phyloP scores from a whole-genome alignment of 2,329 filamentous ascomycete species.

The Magnaporthales sp. region DNA sequence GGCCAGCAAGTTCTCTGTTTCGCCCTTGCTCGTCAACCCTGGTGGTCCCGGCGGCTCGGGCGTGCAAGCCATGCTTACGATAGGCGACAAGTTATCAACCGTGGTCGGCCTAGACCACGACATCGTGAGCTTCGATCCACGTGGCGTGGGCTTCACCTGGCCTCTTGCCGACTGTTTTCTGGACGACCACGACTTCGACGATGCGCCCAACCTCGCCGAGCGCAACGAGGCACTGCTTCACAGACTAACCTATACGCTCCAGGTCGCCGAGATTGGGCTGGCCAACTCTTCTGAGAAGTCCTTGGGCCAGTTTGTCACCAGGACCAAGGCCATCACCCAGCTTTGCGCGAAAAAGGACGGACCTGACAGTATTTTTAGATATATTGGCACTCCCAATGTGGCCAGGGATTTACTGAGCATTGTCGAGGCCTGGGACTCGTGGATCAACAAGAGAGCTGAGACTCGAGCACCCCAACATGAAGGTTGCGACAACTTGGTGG shows the following conservation, averaged over 20 bases:
- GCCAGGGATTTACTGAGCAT: constrained; percentile 32
- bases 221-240: constrained; percentile 20
- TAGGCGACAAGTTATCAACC: constrained; percentile 22
- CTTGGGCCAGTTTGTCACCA: constrained; percentile 17
- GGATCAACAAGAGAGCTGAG: constrained; percentile 11
- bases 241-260: constrained; percentile 22
- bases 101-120: constrained; percentile 30
- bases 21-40: constrained; percentile 33
- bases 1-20: constrained; percentile 24
- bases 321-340: constrained; percentile 20
- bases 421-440: constrained; percentile 28
- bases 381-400: constrained; percentile 23
- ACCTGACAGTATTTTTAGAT: constrained; percentile 21
- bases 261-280: constrained; percentile 22
- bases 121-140: constrained; percentile 39
- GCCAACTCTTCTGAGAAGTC: constrained; percentile 24
- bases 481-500: constrained; percentile 9
- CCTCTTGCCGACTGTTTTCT: constrained; percentile 30
- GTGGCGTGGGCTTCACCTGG: constrained; percentile 30
- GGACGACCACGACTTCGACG: constrained; percentile 7
- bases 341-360: constrained; percentile 23
- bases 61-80: constrained; percentile 18
- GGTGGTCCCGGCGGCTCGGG: constrained; percentile 36
- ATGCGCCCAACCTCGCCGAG: constrained; percentile 8
- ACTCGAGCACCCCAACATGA: neutral